A percentile compares a stretch with the other conserved stretches of the same genome.
Conservation (phyloP, 768 basidiomycete genomes). For the Russula sp. region DNA sequence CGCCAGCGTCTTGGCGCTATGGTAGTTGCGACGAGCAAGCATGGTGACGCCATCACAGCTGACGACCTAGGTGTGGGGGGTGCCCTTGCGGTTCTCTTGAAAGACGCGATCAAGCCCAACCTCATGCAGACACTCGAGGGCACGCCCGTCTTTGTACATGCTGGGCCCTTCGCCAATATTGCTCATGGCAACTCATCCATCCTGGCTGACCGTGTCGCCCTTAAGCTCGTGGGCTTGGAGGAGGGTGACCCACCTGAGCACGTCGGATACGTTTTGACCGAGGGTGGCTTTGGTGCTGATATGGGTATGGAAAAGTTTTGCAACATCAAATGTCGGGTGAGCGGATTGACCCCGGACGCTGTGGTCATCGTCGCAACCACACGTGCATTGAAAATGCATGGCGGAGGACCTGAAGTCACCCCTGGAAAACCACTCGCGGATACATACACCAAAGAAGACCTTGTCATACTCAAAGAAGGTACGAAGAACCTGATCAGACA, state of each 20-base stretch:
- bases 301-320: conserved; percentile 99
- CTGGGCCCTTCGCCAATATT: conserved; percentile 98
- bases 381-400: conserved; percentile 98
- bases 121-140: conserved; percentile 98
- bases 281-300: conserved; percentile 97
- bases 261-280: conserved; percentile 93
- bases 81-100: conserved; percentile 93
- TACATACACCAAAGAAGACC: conserved; percentile 90
- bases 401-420: conserved; percentile 93
- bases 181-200: conserved; percentile 99
- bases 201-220: conserved; percentile 91
- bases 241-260: conserved; percentile 76
- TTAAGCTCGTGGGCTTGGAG: conserved; percentile 95
- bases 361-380: conserved; percentile 96
- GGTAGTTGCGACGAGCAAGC: conserved; percentile 93
- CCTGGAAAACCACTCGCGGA: conserved; percentile 92
- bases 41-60: conserved; percentile 87
- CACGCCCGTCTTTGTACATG: conserved; percentile 98
- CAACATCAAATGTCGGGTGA: conserved; percentile 97
- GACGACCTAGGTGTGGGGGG: conserved; percentile 95
- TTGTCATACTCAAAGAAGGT: conserved; percentile 82
- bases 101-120: conserved; percentile 98
- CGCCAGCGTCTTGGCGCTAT: conserved; percentile 86
- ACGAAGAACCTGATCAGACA: conserved; percentile 91
- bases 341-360: conserved; percentile 89